A percentile compares a stretch with the other conserved stretches of the same genome.
These are phyloP conservation scores for Aspergillus ustus DNA, from an alignment of 2,329 filamentous ascomycete genomes.

Conservation along the genomic window DNA sequence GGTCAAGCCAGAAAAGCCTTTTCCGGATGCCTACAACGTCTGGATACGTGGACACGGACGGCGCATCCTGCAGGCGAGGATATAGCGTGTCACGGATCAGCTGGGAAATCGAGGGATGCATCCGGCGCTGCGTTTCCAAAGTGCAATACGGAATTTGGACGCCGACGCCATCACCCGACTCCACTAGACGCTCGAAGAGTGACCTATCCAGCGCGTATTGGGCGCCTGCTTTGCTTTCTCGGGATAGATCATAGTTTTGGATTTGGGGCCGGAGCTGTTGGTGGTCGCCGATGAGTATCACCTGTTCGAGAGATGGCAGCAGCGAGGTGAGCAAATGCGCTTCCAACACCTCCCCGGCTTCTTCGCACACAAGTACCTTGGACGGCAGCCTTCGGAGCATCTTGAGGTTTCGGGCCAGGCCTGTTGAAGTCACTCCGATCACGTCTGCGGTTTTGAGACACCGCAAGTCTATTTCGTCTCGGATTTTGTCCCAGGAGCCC, in stretches of 20 bases:
- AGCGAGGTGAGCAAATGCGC: conserved; percentile 47
- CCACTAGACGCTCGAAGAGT: conserved; percentile 58
- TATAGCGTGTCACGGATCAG: conserved; percentile 65
- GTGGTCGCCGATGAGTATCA: conserved; percentile 52
- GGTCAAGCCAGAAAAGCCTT: conserved; percentile 59
- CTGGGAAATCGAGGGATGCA: conserved; percentile 66
- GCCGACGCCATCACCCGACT: conserved; percentile 24
- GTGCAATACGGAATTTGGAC: conserved; percentile 42
- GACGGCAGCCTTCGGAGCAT: conserved; percentile 49
- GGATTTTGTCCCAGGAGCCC: conserved; percentile 22
- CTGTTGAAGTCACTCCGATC: conserved; percentile 60
- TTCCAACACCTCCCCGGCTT: conserved; percentile 51
- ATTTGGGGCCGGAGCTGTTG: conserved; percentile 49
- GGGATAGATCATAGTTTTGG: conserved; percentile 41
- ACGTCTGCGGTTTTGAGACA: conserved; percentile 49
- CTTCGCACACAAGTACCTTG: conserved; percentile 49
- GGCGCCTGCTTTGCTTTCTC: conserved; percentile 39
- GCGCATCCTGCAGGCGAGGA: conserved; percentile 58
- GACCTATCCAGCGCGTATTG: conserved; percentile 54
- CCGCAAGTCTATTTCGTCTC: conserved; percentile 33
- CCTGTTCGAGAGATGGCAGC: conserved; percentile 48
- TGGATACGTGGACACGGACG: conserved; percentile 41
- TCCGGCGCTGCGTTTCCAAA: conserved; percentile 66
- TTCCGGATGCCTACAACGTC: conserved; percentile 54
- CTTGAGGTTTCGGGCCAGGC: conserved; percentile 53